phyloP scores from a whole-genome alignment of 805 yeast genomes.

The Zygosaccharomyces lentus region DNA sequence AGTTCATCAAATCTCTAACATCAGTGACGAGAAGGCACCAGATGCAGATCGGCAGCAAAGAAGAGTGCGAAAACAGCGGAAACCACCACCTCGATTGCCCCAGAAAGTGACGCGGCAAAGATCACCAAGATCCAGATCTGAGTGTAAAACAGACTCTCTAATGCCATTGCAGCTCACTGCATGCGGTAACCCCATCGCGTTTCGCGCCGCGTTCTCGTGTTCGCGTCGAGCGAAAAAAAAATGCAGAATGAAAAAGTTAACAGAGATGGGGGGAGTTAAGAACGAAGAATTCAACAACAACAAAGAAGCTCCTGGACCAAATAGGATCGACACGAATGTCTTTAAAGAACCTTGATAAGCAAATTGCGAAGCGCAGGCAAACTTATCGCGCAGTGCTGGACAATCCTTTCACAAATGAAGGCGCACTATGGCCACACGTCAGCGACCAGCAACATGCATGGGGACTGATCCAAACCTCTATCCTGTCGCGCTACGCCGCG shows the following conservation, averaged over 20 bases:
- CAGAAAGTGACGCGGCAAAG: neutral
- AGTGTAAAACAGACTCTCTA: neutral
- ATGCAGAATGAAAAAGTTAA: neutral
- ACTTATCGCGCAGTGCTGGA: constrained; percentile 62
- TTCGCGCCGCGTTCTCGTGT: constrained; percentile 4
- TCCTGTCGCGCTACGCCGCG: constrained; percentile 36
- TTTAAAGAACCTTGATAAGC: constrained; percentile 46
- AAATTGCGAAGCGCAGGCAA: constrained; percentile 40
- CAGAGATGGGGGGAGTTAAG: neutral
- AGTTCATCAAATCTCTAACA: neutral
- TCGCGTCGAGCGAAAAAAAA: constrained; percentile 7
- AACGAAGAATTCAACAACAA: neutral
- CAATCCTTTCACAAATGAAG: constrained; percentile 54
- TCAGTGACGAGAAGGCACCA: neutral
- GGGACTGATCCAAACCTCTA: constrained; percentile 37
- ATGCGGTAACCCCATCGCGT: constrained; percentile 7
- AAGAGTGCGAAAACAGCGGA: neutral
- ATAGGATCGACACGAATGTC: constrained; percentile 28
- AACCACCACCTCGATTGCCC: neutral
- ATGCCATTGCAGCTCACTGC: neutral
- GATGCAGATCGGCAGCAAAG: constrained; percentile 3
- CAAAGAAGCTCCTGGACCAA: neutral
- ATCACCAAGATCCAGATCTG: neutral
- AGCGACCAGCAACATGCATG: constrained; percentile 38
- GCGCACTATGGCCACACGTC: constrained; percentile 40